These are phyloP conservation scores for Opeltia flavorubescens DNA, from an alignment of 495 filamentous ascomycete genomes.

Conservation along the genomic window DNA sequence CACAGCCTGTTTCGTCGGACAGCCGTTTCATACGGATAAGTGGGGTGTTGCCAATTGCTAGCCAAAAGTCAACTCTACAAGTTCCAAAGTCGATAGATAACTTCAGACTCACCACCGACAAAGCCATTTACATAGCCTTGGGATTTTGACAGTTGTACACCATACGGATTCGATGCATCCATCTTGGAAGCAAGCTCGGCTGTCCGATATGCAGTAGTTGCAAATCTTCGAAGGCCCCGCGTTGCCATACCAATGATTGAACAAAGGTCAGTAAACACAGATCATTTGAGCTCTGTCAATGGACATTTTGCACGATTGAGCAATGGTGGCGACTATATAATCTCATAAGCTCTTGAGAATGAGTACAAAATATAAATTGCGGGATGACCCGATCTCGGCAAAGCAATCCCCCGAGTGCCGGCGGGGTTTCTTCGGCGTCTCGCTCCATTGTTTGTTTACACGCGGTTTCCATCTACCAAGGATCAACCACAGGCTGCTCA, in stretches of 20 bases:
- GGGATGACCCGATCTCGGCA: too few relatives aligned
- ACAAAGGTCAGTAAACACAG: neutral
- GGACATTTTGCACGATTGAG: too few relatives aligned
- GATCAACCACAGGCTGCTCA: too few relatives aligned
- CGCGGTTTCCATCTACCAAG: too few relatives aligned
- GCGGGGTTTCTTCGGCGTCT: neutral
- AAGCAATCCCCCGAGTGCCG: too few relatives aligned
- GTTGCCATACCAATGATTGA: constrained; percentile 35
- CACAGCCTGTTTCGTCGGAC: constrained; percentile 85
- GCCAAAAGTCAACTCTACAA: constrained; percentile 5
- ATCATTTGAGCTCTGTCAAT: neutral
- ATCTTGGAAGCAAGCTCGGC: constrained; percentile 25
- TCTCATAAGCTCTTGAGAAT: too few relatives aligned
- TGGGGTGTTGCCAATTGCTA: constrained; percentile 94
- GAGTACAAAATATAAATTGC: too few relatives aligned
- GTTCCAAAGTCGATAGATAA: neutral
- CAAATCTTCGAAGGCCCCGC: constrained; percentile 40
- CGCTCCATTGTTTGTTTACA: constrained; percentile 3
- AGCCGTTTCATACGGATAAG: constrained; percentile 79
- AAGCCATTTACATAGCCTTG: constrained; percentile 76
- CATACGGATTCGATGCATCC: constrained; percentile 43
- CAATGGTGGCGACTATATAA: too few relatives aligned
- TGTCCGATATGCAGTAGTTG: constrained; percentile 37
- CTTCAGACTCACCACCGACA: constrained; percentile 60
- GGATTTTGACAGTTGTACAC: constrained; percentile 57